Conservation (phyloP, 345 rosid species). For the Iberis pinnata region DNA sequence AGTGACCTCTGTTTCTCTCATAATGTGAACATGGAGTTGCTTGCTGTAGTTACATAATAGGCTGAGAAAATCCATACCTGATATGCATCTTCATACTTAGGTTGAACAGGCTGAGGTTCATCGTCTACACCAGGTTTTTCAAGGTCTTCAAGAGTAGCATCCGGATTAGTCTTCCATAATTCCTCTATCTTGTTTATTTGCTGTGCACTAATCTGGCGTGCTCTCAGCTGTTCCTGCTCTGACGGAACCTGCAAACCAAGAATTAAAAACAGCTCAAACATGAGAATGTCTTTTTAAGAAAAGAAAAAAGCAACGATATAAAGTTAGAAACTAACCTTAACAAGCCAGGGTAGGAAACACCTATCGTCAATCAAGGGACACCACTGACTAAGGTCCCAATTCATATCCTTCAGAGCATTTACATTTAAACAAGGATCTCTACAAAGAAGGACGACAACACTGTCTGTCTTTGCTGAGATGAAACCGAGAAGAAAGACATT, state of each 20-base stretch:
- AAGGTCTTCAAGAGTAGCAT: conserved; percentile 97
- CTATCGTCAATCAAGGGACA: conserved; percentile 98
- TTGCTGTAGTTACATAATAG: not conserved
- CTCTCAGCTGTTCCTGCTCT: conserved; percentile 98
- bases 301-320: not conserved
- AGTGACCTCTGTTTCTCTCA: conserved; percentile 5
- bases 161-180: conserved; percentile 97
- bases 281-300: not conserved
- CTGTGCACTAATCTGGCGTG: conserved; percentile 97
- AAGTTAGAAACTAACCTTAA: conserved; percentile 56
- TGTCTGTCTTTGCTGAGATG: conserved; percentile 96
- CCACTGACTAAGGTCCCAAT: conserved; percentile 99
- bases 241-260: conserved; percentile 66
- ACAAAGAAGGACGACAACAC: conserved; percentile 98
- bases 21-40: not conserved
- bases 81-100: conserved; percentile 98
- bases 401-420: conserved; percentile 99
- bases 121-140: conserved; percentile 99
- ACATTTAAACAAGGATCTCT: conserved; percentile 98
- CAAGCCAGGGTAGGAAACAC: conserved; percentile 98
- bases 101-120: conserved; percentile 92
- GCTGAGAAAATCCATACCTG: conserved; percentile 47
- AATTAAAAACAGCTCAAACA: conserved; percentile 4
- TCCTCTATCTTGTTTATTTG: conserved; percentile 99
- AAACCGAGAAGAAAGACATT: conserved; percentile 98